Evolutionary conservation across 1,139 yeast genomes (phyloP).

Genomic region (Candida sanyaensis): DNA sequence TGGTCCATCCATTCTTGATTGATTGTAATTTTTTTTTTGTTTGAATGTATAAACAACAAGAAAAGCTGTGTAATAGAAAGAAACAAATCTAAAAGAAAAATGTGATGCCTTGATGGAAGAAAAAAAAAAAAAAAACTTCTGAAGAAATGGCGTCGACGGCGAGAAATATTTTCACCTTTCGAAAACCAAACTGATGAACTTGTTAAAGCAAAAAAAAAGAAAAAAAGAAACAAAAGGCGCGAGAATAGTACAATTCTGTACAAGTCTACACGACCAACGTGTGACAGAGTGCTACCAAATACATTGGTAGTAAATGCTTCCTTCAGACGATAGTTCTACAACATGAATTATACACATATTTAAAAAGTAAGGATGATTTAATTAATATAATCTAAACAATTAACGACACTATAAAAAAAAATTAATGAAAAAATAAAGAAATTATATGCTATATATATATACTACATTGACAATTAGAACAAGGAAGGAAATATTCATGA

Average conservation of each 20-base stretch:
- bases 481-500: background rate
- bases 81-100: background rate
- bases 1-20: conserved; percentile 11
- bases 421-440: background rate
- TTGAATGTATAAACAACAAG: background rate
- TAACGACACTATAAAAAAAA: background rate
- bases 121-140: background rate
- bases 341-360: background rate
- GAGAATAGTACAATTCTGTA: background rate
- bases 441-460: conserved; percentile 3
- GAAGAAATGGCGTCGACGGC: background rate
- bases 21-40: background rate
- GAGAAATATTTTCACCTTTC: background rate
- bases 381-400: background rate
- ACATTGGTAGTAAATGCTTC: background rate
- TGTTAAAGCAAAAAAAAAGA: background rate
- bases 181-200: no score
- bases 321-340: no score
- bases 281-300: background rate
- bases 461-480: conserved; percentile 2
- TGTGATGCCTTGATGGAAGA: background rate
- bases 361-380: background rate
- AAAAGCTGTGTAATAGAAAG: background rate
- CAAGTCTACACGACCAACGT: conserved; percentile 1
- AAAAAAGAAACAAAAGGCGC: no score